Base-by-base conservation (phyloP, 108 stramenopile species). In the Fistulifera pelliculosa region DNA sequence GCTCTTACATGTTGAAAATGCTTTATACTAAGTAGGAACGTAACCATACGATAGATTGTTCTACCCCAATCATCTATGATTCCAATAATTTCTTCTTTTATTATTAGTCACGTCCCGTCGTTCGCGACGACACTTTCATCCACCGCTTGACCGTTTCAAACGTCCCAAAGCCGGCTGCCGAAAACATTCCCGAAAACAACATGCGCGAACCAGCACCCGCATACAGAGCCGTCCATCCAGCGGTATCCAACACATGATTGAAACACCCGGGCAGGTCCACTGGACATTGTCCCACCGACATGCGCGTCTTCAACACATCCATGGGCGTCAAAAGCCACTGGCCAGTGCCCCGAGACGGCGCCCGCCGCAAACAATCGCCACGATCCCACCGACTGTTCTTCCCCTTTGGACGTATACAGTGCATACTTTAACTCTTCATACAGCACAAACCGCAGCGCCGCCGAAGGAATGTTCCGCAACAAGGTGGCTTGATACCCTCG, bases 381-480 rank as follows among this genome's bases (percentile, higher is more conserved):
- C 16, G 65, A 48, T 27, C 14, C 27, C 38, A 42, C 38, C 10
- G 53, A 27, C 0, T n/a, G n/a, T n/a, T 52, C 39, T 44, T 19
- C 27, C 1, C 28, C 25, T 15, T 21, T 5, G 14, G 26, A 39
- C 11, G 47, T 45, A 31, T 41, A 11, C 60, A 61, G 60, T 18
- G 10, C n/a, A 23, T 47, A 61, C 40, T 76, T 79, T 4, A 81
- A 61, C 56, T 81, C 80, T 60, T 85, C 84, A 69, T 81, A 85
- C 45, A 82, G 18, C 12, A 70, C 52, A 64, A 85, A 85, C 18
- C 83, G 76, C 21, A 85, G 47, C 38, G 73, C 56, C 6, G 84
- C 84, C 21, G 75, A 70, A 12, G 84, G 84, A 56, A 85, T 76
- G 47, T 85, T 85, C 27, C 84, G 60, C 44, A 75, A 47, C n/a